Evolutionary conservation across 1,284 basidiomycete species (phyloP).

Genomic region (Marasmius sp.): DNA sequence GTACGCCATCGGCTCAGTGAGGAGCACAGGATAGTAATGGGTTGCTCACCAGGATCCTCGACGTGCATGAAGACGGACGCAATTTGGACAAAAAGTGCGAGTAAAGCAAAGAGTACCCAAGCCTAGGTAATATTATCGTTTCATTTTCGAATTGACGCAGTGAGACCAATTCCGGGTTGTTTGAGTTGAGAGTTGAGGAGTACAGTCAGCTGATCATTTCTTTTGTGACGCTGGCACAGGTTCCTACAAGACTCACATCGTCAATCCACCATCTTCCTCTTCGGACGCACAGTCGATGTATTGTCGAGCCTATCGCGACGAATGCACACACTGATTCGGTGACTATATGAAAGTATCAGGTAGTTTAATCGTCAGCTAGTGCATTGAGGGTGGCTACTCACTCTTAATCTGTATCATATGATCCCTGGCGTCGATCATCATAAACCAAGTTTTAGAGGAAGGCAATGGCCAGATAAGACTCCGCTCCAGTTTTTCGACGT

Average conservation of each 20-base stretch:
- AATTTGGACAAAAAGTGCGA: conserved; percentile 26
- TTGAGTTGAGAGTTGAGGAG: background rate
- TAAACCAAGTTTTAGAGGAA: no score
- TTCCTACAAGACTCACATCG: conserved; percentile 26
- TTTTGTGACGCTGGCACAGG: no score
- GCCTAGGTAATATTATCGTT: conserved; percentile 13
- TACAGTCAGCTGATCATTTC: no score
- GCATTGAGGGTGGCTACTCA: no score
- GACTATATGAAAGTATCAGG: no score
- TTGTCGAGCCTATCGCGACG: conserved; percentile 35
- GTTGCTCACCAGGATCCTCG: conserved; percentile 20
- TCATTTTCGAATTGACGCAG: background rate
- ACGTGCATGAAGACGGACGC: conserved; percentile 33
- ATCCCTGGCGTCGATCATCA: no score
- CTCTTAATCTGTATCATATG: no score
- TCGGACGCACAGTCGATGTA: conserved; percentile 33
- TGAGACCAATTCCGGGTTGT: background rate
- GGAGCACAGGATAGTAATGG: conserved; percentile 1
- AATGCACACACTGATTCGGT: conserved; percentile 23
- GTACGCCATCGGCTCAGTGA: conserved; percentile 9
- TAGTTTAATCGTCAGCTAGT: no score
- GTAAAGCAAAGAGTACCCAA: conserved; percentile 24
- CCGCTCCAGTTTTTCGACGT: no score
- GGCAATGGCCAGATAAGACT: no score
- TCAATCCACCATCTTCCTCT: conserved; percentile 36